A percentile compares a stretch with the other conserved stretches of the same genome.
These are phyloP conservation scores for Gossypium sturtianum DNA, from an alignment of 345 rosid genomes.

Conservation along the genomic window DNA sequence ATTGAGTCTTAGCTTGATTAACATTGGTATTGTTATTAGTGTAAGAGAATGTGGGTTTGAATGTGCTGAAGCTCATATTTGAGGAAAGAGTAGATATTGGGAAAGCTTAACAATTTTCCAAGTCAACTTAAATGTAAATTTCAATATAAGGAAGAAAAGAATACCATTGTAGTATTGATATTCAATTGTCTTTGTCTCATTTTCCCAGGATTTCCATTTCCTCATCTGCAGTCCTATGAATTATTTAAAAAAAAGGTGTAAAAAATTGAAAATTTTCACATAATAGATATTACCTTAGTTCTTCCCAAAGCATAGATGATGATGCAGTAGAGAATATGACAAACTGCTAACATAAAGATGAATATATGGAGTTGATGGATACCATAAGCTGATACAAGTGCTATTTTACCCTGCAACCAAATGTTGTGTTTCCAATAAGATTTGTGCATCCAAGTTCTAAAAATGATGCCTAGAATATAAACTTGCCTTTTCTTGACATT, in stretches of 20 bases:
- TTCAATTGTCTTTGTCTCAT: constrained; percentile 72
- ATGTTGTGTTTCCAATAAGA: too few relatives aligned
- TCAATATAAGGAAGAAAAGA: too few relatives aligned
- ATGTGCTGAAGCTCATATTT: too few relatives aligned
- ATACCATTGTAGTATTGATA: constrained; percentile 73
- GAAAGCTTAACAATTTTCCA: background rate
- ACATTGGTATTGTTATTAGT: too few relatives aligned
- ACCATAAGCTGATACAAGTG: constrained; percentile 65
- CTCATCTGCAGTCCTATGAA: constrained; percentile 54
- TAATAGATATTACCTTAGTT: constrained; percentile 43
- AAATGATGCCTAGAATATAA: background rate
- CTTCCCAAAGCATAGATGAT: constrained; percentile 56
- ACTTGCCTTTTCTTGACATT: constrained; percentile 38
- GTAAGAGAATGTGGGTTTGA: too few relatives aligned
- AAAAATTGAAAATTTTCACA: background rate
- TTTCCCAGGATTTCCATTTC: constrained; percentile 87
- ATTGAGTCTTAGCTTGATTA: too few relatives aligned
- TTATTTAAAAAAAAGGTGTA: background rate
- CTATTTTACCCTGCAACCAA: constrained; percentile 53
- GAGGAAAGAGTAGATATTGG: background rate
- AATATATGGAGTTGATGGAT: constrained; percentile 76
- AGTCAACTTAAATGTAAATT: background rate
- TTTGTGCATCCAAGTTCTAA: too few relatives aligned
- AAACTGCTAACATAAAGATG: constrained; percentile 68
- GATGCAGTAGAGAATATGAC: constrained; percentile 62